Percentiles rank a stretch among this genome's conserved stretches.
These are phyloP conservation scores for Brassica carinata DNA, from an alignment of 345 rosid genomes.

Conservation along the genomic window DNA sequence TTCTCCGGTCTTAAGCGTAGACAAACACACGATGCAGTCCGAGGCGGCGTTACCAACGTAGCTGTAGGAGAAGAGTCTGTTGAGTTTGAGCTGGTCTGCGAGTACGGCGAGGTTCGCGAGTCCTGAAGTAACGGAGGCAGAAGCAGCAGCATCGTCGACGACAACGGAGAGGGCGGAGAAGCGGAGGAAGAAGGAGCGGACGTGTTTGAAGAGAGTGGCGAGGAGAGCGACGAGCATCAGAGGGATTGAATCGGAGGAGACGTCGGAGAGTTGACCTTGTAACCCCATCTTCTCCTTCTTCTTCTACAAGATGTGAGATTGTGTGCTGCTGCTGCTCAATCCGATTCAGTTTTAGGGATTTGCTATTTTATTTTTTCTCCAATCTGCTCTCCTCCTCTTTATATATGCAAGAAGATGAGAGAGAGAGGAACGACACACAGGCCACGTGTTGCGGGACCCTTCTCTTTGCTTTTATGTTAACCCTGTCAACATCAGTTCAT, in stretches of 20 bases:
- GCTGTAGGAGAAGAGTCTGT: constrained; percentile 51
- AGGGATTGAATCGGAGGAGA: constrained; percentile 75
- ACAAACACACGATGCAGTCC: constrained; percentile 69
- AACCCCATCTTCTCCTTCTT: constrained; percentile 56
- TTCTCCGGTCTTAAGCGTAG: constrained; percentile 65
- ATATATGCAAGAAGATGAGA: constrained; percentile 15
- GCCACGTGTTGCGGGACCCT: constrained; percentile 44
- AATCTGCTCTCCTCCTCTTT: constrained; percentile 10
- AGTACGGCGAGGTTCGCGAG: constrained; percentile 56
- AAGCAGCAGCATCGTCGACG: constrained; percentile 18
- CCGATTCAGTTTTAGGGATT: constrained; percentile 9
- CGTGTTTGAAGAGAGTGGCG: constrained; percentile 50
- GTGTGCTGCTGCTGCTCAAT: background rate
- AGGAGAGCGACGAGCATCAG: constrained; percentile 57
- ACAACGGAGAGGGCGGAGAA: constrained; percentile 30
- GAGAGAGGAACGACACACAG: constrained; percentile 23
- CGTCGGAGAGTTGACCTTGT: constrained; percentile 63
- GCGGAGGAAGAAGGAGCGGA: constrained; percentile 50
- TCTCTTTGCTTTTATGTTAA: constrained; percentile 2
- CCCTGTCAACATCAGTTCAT: constrained; percentile 26
- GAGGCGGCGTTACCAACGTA: constrained; percentile 37
- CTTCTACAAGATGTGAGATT: background rate
- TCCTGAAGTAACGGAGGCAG: constrained; percentile 51
- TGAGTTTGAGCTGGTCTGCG: constrained; percentile 66
- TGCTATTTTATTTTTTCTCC: background rate